A percentile compares a stretch with the other conserved stretches of the same genome.
phyloP scores from a whole-genome alignment of 768 basidiomycete genomes.

The Phaffia australis region DNA sequence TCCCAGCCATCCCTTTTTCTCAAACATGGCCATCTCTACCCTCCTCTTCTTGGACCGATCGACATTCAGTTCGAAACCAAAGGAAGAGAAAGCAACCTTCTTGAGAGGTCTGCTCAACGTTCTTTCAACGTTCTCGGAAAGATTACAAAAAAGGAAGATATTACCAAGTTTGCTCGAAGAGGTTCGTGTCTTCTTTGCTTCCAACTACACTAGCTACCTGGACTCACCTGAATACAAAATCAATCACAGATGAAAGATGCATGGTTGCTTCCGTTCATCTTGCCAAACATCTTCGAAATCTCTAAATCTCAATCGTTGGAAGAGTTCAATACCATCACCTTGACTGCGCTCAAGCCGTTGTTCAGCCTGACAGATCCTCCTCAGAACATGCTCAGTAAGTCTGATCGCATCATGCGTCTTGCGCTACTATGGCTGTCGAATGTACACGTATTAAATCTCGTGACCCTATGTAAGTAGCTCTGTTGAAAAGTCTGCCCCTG shows the following conservation, averaged over 20 bases:
- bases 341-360: slow-evolving; percentile 79
- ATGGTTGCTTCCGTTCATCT: slow-evolving; percentile 81
- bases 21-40: slow-evolving; percentile 86
- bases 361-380: slow-evolving; percentile 89
- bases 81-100: slow-evolving; percentile 92
- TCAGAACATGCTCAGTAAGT: slow-evolving; percentile 74
- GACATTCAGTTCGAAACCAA: slow-evolving; percentile 82
- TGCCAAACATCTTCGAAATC: slow-evolving; percentile 91
- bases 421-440: background rate
- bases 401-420: background rate
- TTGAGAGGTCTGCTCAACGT: slow-evolving; percentile 66
- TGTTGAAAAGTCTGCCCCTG: slow-evolving; percentile 77
- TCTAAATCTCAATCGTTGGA: slow-evolving; percentile 60
- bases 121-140: slow-evolving; percentile 60
- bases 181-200: slow-evolving; percentile 42
- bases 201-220: slow-evolving; percentile 14
- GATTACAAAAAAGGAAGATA: slow-evolving; percentile 74
- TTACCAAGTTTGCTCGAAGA: slow-evolving; percentile 87
- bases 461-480: slow-evolving; percentile 35
- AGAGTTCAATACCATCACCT: slow-evolving; percentile 69
- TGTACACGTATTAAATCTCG: background rate
- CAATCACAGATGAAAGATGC: slow-evolving; percentile 58
- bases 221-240: background rate
- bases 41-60: slow-evolving; percentile 92
- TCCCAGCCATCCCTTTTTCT: slow-evolving; percentile 81